Base-by-base conservation (phyloP, 163 green algal genomes). In the Scenedesmus sp. region DNA sequence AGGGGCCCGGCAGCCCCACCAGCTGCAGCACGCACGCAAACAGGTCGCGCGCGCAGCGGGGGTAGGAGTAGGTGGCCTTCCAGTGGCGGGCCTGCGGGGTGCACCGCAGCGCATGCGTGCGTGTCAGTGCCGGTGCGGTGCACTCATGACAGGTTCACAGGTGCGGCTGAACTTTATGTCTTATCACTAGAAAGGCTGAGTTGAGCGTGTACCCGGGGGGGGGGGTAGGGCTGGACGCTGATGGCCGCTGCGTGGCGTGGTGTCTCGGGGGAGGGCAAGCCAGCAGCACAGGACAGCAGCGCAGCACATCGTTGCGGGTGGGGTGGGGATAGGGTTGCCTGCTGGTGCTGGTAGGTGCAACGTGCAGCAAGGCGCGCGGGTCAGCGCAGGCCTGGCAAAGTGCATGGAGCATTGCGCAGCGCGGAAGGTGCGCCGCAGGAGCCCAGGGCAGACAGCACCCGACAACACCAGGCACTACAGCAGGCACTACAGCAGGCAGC, bases 11-110 rank as follows among this genome's bases (percentile, higher is more conserved):
- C 85, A 90, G 49, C 5, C 85, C 85, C n/a, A 90, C 85, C 51
- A 90, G 76, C 70, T 85, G 85, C 85, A 90, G 85, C 43, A 46
- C n/a, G 40, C 53, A 44, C 12, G 87, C 24, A 56, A 91, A 91
- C 15, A 87, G 87, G 30, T 91, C 76, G 3, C 18, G 53, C 37
- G 83, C 46, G 33, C 53, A 56, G 51, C 87, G 78, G 24, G 87
- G 87, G 53, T 51, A 91, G 56, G 40, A 76, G 87, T 79, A 87
- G 37, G 37, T 73, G 15, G 73, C 73, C 26, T 68, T 68, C 87
- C 87, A 87, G n/a, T 24, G 35, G 18, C 59, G 56, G 37, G 56
- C 51, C 87, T 87, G 76, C 33, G 56, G 6, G 51, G 26, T n/a
- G 72, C n/a, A 56, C 0, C 3, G 18, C 22, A 89, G 10, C 20